Conservation (phyloP, 495 filamentous ascomycete species). For the Gamarada debralockiae region DNA sequence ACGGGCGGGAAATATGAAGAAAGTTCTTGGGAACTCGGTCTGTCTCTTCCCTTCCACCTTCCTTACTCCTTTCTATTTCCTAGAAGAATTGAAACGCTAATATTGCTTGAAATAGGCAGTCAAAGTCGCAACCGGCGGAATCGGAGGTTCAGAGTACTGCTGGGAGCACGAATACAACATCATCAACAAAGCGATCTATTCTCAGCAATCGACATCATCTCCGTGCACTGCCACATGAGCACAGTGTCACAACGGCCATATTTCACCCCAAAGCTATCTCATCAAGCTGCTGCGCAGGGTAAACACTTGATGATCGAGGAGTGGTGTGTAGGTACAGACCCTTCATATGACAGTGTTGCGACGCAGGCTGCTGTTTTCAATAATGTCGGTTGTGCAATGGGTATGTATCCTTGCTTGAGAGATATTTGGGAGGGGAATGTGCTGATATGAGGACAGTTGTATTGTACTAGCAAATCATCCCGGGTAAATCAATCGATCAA, state of each 20-base stretch:
- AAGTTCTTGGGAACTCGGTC: background rate
- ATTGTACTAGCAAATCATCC: conserved; percentile 4
- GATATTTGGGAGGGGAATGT: background rate
- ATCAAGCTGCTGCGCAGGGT: background rate
- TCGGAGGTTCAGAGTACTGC: conserved; percentile 4
- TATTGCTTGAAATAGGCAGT: background rate
- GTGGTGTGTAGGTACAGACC: conserved; percentile 5
- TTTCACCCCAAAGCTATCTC: background rate
- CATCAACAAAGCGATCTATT: conserved; percentile 4
- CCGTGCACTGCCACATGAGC: conserved; percentile 10
- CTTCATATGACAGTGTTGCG: background rate
- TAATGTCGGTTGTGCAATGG: conserved; percentile 3
- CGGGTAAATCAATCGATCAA: conserved; percentile 1
- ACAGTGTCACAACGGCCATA: background rate
- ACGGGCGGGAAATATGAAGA: conserved; percentile 26
- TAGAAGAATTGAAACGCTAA: background rate
- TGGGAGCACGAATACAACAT: conserved; percentile 6
- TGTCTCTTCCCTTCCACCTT: background rate
- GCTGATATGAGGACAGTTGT: too few relatives aligned
- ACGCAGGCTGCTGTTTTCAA: conserved; percentile 4
- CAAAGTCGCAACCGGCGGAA: conserved; percentile 10
- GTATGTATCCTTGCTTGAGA: background rate
- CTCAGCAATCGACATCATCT: conserved; percentile 9
- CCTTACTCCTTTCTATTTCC: background rate
- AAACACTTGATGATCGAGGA: conserved; percentile 13